Base-by-base conservation (phyloP, 2,329 filamentous ascomycete genomes). In the Didymosphaeria variabile region DNA sequence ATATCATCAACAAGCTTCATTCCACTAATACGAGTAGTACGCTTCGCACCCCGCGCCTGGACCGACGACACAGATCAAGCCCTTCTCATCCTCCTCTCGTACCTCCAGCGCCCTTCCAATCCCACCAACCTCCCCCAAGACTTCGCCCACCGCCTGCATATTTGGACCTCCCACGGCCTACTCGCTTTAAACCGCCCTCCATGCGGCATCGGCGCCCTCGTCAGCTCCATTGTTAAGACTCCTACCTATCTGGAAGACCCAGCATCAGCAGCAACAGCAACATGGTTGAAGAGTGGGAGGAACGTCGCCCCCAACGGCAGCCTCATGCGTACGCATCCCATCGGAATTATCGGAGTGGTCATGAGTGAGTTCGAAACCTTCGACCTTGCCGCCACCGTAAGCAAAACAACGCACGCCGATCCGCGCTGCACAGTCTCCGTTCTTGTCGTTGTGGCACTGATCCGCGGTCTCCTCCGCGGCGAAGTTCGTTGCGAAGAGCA, bases 21-120 rank as follows among this genome's bases (percentile, higher is more conserved):
- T 2, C 3, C 5, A 19, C 32, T 55, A 5, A 42, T 10, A 36
- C 29, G 31, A 49, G 26, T 49, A 75, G 72, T 62, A 17, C 56
- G 65, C 19, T 75, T 74, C 38, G 64, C 68, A 29, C 50, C 57
- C 6, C 64, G 80, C 26, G 79, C 81, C 44, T 86, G 84, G 84
- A 87, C 84, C 0, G 84, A 87, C 61, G 84, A 86, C 68, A 86
- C 84, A 0, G 84, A 86, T 63, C 84, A 86, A 69, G 80, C 84
- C 3, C 74, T 85, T 21, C 70, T 86, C 0, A 79, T 86, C 36
- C 58, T 86, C 2, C 77, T 86, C 2, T 80, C 81, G 0, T 85
- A 79, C 60, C 72, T 86, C 1, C 79, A 84, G 52, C 76, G 36
- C n/a, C 72, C n/a, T 75, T 79, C 15, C 10, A 45, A 67, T 12